Conservation (phyloP, 805 yeast species). For the Candida verbasci region DNA sequence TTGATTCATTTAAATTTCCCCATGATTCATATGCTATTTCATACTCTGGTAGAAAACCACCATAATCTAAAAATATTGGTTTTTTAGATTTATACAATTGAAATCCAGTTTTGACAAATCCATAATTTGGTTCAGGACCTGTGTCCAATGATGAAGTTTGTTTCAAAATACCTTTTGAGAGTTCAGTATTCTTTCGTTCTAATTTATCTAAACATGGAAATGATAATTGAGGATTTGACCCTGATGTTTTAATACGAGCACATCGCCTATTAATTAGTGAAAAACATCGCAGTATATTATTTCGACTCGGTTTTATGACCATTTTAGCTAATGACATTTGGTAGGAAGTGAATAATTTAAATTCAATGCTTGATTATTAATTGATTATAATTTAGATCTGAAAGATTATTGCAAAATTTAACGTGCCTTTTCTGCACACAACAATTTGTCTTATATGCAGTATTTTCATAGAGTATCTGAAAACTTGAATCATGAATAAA, state of each 20-base stretch:
- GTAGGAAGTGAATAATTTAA: too few species aligned
- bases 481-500: too few species aligned
- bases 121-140: slow-evolving; percentile 86
- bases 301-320: too few species aligned
- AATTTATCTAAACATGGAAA: slow-evolving; percentile 85
- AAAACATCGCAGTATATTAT: too few species aligned
- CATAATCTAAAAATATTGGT: slow-evolving; percentile 75
- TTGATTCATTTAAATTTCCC: slow-evolving; percentile 66
- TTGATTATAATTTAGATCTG: too few species aligned
- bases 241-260: slow-evolving; percentile 6
- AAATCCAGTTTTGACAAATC: slow-evolving; percentile 64
- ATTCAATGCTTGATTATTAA: too few species aligned
- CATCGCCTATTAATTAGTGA: not conserved
- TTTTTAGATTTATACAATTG: slow-evolving; percentile 48
- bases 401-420: too few species aligned
- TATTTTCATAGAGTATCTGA: too few species aligned
- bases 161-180: slow-evolving; percentile 14
- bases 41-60: slow-evolving; percentile 69
- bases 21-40: slow-evolving; percentile 91
- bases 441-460: too few species aligned
- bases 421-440: too few species aligned
- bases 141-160: slow-evolving; percentile 41
- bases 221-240: slow-evolving; percentile 61
- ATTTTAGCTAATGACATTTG: too few species aligned
- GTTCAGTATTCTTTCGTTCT: slow-evolving; percentile 48